These are phyloP conservation scores for Pugionium dolabratum DNA, from an alignment of 345 rosid species.

Conservation along the genomic window DNA sequence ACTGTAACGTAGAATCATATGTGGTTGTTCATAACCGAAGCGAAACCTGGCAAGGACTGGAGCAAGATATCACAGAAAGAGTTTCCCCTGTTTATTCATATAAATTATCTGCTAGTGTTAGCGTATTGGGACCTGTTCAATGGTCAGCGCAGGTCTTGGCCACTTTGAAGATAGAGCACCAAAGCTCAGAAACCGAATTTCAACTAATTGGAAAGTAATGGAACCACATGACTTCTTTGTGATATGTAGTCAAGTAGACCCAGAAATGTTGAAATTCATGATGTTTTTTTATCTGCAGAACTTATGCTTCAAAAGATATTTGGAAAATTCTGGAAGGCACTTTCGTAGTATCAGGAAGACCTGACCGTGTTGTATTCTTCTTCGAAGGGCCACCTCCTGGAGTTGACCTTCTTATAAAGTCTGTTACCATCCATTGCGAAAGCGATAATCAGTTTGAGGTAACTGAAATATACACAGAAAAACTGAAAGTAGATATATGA, in stretches of 20 bases:
- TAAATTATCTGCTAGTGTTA: constrained; percentile 69
- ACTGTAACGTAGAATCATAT: constrained; percentile 45
- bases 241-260: not conserved
- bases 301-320: constrained; percentile 55
- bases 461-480: constrained; percentile 19
- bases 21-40: constrained; percentile 81
- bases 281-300: constrained; percentile 49
- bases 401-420: constrained; percentile 67
- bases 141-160: constrained; percentile 69
- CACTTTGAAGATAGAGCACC: constrained; percentile 66
- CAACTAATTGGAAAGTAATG: constrained; percentile 74
- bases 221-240: constrained; percentile 10
- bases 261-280: constrained; percentile 19
- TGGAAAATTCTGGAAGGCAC: constrained; percentile 84
- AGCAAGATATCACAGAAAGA: constrained; percentile 77
- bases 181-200: constrained; percentile 53
- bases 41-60: constrained; percentile 93
- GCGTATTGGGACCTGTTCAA: constrained; percentile 62
- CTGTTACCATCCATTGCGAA: constrained; percentile 58
- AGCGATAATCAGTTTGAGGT: constrained; percentile 50
- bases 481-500: constrained; percentile 9
- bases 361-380: constrained; percentile 69
- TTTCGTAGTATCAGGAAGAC: constrained; percentile 63
- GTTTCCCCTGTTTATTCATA: constrained; percentile 60
- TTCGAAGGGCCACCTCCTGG: constrained; percentile 95